These are phyloP conservation scores for Ascochyta clinopodiicola DNA, from an alignment of 2,329 filamentous ascomycete genomes.

Conservation along the genomic window DNA sequence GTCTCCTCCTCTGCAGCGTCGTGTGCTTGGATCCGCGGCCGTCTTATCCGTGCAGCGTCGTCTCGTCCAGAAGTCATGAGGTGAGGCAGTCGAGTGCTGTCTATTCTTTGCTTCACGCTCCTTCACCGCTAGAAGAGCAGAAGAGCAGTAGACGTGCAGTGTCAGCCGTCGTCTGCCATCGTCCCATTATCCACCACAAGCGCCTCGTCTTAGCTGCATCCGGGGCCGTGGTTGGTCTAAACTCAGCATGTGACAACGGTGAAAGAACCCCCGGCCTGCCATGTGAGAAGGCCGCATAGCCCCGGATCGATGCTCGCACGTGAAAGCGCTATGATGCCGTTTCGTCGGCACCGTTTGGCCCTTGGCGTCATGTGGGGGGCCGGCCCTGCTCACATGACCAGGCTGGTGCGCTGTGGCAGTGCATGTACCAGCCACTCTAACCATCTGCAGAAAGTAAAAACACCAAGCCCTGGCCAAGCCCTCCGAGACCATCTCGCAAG, in stretches of 20 bases:
- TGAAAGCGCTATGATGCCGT: conserved; percentile 24
- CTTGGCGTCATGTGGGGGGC: conserved; percentile 4
- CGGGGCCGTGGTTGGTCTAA: conserved; percentile 7
- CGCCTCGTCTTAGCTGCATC: conserved; percentile 4
- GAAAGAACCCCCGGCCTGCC: conserved; percentile 11
- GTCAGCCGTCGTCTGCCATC: conserved; percentile 26
- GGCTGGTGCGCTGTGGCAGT: not conserved
- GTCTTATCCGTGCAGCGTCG: not conserved
- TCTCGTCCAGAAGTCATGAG: conserved; percentile 16
- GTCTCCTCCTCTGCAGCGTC: no score
- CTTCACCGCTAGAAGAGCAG: no score
- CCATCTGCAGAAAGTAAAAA: no score
- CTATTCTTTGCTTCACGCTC: no score
- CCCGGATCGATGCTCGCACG: conserved; percentile 13
- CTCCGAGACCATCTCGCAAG: not conserved
- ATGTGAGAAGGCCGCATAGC: conserved; percentile 4
- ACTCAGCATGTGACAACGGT: conserved; percentile 17
- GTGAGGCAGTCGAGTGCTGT: not conserved
- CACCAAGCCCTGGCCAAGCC: no score
- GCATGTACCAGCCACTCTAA: not conserved
- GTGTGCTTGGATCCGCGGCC: not conserved
- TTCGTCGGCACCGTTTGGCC: no score
- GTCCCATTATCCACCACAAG: conserved; percentile 7
- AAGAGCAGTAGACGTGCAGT: not conserved
- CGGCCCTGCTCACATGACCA: not conserved